Percentiles rank a stretch among this genome's conserved stretches.
Conservation (phyloP, 257 asterid genomes). For the Solanum pimpinellifolium region DNA sequence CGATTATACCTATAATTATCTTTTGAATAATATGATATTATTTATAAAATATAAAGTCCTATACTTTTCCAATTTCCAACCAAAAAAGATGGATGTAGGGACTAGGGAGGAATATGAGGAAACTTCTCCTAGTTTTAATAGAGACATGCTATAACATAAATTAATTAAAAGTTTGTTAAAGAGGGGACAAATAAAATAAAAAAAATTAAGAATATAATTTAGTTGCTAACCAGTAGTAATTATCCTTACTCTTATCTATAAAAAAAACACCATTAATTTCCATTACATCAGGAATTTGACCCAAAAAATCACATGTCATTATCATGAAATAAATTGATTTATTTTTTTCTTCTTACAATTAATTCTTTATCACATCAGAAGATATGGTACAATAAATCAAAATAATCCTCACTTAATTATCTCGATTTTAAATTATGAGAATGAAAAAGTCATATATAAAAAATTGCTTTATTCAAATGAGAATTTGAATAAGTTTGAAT, state of each 20-base stretch:
- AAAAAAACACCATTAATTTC: background rate
- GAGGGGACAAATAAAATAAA: background rate
- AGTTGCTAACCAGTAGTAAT: background rate
- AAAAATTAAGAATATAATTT: background rate
- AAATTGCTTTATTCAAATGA: fast-evolving
- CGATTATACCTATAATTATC: background rate
- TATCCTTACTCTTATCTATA: background rate
- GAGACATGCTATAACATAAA: background rate
- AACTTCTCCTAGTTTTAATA: background rate
- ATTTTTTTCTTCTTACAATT: background rate
- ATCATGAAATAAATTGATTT: background rate
- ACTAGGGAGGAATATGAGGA: background rate
- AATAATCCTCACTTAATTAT: background rate
- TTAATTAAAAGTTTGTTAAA: background rate
- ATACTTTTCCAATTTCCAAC: background rate
- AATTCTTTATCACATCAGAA: background rate
- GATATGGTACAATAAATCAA: background rate
- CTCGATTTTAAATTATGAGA: fast-evolving
- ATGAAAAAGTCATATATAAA: fast-evolving
- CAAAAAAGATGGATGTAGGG: background rate
- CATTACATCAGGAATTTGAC: background rate
- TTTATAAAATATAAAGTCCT: background rate
- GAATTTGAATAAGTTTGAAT: fast-evolving
- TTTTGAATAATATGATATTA: background rate
- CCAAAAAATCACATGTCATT: background rate